Base-by-base conservation (phyloP, 441 rosid species). In the Erodium moschatum region DNA sequence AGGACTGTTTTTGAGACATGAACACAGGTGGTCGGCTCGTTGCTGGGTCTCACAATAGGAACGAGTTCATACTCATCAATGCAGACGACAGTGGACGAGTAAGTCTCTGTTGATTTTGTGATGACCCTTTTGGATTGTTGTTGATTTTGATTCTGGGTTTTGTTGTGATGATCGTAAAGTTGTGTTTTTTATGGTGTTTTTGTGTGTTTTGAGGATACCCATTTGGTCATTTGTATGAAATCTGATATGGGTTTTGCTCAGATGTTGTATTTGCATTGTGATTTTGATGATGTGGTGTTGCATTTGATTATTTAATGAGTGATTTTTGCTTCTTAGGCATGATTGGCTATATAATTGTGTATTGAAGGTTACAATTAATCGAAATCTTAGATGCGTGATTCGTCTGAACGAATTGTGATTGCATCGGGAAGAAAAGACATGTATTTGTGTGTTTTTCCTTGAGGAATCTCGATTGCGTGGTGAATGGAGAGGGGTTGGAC, bases 11-110 rank as follows among this genome's bases (percentile, higher is more conserved):
- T 18, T 38, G 19, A 61, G 64, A 67, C 27, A 90, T 90, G 98
- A 87, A 84, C 31, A 79, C 97, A 66, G 84, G 85, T 67, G 98
- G 97, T 54, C 83, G 96, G 70, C 89, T 93, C 54, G 67, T 93
- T 82, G 97, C 98, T 60, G 98, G 98, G 80, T 93, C 98, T 81
- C 98, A 90, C 75, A 93, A 89, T 67, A 80, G 97, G 73, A 89
- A 93, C 73, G 98, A 93, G 92, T 89, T 93, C 73, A 80, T 90
- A 66, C 91, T 93, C 63, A 93, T 93, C 78, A 90, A 90, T 83
- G 97, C 97, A 42, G 98, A 92, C 71, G 98, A 90, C 64, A 76
- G 69, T 80, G 87, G 85, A 12, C 74, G 91, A 80, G 98, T 90
- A 86, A 77, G 86, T 72, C 60, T 69, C 52, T 4, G 5, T n/a